Evolutionary conservation across 805 yeast species (phyloP), one percentile per base, ranked within the genome.

Genomic region (Scheffersomyces spartinae): DNA sequence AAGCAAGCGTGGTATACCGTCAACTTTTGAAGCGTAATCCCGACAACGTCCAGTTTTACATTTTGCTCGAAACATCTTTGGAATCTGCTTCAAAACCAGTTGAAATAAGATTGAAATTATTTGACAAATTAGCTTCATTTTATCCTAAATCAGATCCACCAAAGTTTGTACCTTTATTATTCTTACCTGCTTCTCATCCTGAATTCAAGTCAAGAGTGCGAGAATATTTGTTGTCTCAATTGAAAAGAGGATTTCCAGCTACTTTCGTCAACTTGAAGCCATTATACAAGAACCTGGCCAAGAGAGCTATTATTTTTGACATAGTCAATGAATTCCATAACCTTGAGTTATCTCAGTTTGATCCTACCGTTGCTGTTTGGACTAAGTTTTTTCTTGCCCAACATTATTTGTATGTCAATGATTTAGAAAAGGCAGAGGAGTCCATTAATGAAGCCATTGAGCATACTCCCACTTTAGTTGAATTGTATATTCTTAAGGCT

Each of bases 91-190:
- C 42, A n/a, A 41, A 58, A 21, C 56, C 72, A n/a, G 50, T 51
- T 7, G 62, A 60, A n/a, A 42, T 56, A 26, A 69, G 79, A 46
- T 49, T 66, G 27, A 64, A 60, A 10, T 49, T 88, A 32, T 88
- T 84, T 48, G 70, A 64, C 23, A 75, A 71, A 35, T 56, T 86
- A 34, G 64, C 70, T 2, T 49, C 43, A 22, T 75, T 81, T 43
- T 86, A 84, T 49, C 96, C 96, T 17, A 72, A 66, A 36, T 72
- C 88, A 2, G 95, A 85, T 43, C 75, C 88, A 15, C 85, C 91
- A 15, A 66, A 65, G 37, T 73, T 69, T 36, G 64, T 84, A 25
- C 96, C 96, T 9, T 63, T 88, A 43, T 67, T 79, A 0, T 82
- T 83, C 37, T 55, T 81, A 21, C 55, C 68, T 8, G 74, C 76